Evolutionary conservation across 2,329 filamentous ascomycete genomes (phyloP), one percentile per base, ranked within the genome.

Genomic region (Epichloe typhina): DNA sequence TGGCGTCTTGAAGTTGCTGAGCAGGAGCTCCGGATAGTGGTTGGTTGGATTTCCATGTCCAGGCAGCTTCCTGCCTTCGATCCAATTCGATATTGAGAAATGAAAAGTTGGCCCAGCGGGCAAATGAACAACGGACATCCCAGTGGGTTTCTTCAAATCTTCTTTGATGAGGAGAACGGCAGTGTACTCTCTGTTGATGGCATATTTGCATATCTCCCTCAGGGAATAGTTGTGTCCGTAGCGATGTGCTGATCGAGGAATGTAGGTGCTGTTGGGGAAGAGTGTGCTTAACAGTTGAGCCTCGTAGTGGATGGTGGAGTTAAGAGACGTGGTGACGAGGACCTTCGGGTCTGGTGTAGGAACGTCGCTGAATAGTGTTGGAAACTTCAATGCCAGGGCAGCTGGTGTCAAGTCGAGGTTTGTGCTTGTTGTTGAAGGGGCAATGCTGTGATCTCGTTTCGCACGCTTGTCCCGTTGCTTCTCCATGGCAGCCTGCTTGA

Each of bases 1-100:
- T 0, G 91, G 88, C 0, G 93, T 98, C 61, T 86, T 85, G 74
- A 98, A 98, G 64, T 93, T 91, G 69, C 97, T 97, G 48, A 96
- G 75, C 37, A 95, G 65, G 77, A 96, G 74, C 68, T 96, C 91
- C 1, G 90, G 89, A 62, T 88, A 88, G 69, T 96, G 90, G 46
- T 87, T 85, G 1, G 91, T 96, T 0, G 89, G 80, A 57, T 90
- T 91, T 46, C 69, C 93, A 64, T 98, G 91, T 2, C 91, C 90
- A 0, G 89, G 88, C 13, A 98, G 75, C 56, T 86, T 87, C 64
- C 85, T 87, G 47, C 88, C 88, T 59, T 94, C 87, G 37, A 95
- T 76, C 84, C 89, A 98, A 62, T 93, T 95, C 56, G 83, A 84
- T 56, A 96, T 86, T 51, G 76, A 82, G 70, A 97, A 97, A 64